Evolutionary conservation across 805 yeast genomes (phyloP), one percentile per base, ranked within the genome.

Genomic region (Ogataea paradorogensis): DNA sequence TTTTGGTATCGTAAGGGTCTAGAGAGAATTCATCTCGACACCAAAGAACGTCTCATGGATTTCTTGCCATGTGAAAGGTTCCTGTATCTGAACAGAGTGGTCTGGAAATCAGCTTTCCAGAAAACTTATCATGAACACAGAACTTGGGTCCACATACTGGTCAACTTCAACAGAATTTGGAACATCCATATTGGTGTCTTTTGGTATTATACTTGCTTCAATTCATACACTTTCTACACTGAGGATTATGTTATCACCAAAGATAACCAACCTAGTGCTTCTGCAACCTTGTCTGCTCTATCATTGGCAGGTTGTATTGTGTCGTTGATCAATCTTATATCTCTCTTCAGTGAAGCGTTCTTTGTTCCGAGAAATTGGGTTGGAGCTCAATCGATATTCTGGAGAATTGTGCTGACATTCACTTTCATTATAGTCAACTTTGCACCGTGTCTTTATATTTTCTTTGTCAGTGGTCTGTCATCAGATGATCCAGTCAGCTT

Each of bases 1-100:
- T 88, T 88, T 55, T 88, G 96, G 96, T 80, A 83, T 51, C 70
- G 78, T 3, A 73, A 78, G 45, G 88, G 93, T 0, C 66, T 88
- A 37, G 78, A 77, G 46, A 70, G 71, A 35, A 70, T 88, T 14
- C 62, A 63, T 2, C 56, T 83, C 23, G 52, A 61, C 3, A 70
- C 70, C 30, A 69, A 69, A 32, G 56, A 59, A 4, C 61, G 62
- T 30, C 56, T 85, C 16, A 73, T 85, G 61, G 77, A 74, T 43
- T 55, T 74, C 24, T 74, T 77, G 2, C 67, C 78, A 0, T 57
- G 65, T 15, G 78, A 80, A 40, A 67, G 96, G 45, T 86, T 77
- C 50, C 43, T 66, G 7, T 56, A 65, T 26, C 63, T 88, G 23
- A 68, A 70, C 40, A 68, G 74, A 15, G 74, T 85, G 3, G 59